A percentile compares a stretch with the other conserved stretches of the same genome.
Conservation (phyloP, 164 flowering plant species). For the Euptelea pleiosperma region DNA sequence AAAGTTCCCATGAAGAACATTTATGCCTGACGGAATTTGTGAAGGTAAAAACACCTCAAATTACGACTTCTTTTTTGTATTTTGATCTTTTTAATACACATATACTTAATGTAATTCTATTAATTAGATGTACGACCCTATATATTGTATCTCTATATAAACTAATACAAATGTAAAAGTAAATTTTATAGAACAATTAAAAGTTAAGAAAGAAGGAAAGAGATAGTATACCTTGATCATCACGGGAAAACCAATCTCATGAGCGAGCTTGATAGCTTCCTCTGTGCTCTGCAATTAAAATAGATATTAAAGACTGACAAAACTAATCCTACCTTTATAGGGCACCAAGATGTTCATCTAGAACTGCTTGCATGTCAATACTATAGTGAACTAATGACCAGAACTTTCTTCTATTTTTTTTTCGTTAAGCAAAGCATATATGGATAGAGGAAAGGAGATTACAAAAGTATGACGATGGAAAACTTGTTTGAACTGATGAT, state of each 20-base stretch:
- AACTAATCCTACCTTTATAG: conserved; percentile 9
- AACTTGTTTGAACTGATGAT: conserved; percentile 9
- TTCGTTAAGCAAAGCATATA: too few relatives aligned
- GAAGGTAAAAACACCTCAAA: too few relatives aligned
- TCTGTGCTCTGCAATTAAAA: conserved; percentile 69
- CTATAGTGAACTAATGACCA: background rate
- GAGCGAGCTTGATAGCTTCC: conserved; percentile 79
- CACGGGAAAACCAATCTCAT: conserved; percentile 90
- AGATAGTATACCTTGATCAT: conserved; percentile 82
- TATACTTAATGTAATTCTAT: too few relatives aligned
- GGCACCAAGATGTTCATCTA: background rate
- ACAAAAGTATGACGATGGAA: background rate
- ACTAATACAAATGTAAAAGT: too few relatives aligned
- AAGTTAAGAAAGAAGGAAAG: conserved; percentile 2
- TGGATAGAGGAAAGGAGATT: background rate
- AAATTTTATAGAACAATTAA: background rate
- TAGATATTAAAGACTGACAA: conserved; percentile 5
- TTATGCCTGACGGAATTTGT: too few relatives aligned
- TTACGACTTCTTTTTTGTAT: too few relatives aligned
- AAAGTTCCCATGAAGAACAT: too few relatives aligned
- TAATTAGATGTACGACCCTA: too few relatives aligned
- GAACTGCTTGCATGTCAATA: background rate
- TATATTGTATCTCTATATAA: too few relatives aligned
- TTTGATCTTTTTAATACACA: too few relatives aligned
- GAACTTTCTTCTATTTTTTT: background rate